Percentiles rank a stretch among this genome's conserved stretches.
phyloP scores from a whole-genome alignment of 2,329 filamentous ascomycete species.

The Cytospora leucostoma region DNA sequence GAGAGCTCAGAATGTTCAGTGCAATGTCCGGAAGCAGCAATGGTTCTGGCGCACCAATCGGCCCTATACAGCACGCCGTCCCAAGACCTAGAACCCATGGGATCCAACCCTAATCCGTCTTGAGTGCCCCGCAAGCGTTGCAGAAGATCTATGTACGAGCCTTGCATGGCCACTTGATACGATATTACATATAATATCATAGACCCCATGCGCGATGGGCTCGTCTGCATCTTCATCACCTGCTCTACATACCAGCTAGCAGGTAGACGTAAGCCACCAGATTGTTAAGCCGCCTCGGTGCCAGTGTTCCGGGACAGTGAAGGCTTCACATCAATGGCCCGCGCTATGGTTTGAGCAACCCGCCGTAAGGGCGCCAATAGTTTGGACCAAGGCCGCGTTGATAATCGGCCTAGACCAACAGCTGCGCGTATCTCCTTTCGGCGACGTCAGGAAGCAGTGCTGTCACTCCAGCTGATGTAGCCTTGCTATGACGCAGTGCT shows the following conservation, averaged over 20 bases:
- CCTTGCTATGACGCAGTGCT: background rate
- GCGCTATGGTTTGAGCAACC: background rate
- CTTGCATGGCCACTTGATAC: background rate
- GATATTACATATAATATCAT: too few relatives aligned
- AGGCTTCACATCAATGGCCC: too few relatives aligned
- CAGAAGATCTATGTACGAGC: background rate
- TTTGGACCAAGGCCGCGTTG: conserved; percentile 8
- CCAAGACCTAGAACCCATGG: background rate
- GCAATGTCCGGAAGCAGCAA: background rate
- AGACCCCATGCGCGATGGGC: too few relatives aligned
- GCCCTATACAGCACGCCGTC: background rate
- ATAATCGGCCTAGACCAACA: background rate
- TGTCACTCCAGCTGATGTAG: background rate
- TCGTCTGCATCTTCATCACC: too few relatives aligned
- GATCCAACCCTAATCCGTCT: conserved; percentile 1
- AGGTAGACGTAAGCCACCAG: background rate
- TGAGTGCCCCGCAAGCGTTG: background rate
- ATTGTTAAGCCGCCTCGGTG: background rate
- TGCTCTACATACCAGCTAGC: too few relatives aligned
- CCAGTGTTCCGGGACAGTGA: too few relatives aligned
- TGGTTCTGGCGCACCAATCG: background rate
- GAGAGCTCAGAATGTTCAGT: background rate
- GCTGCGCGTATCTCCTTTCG: too few relatives aligned
- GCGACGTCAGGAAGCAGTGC: too few relatives aligned
- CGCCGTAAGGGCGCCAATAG: conserved; percentile 3